These are phyloP conservation scores for Penicillium sp. DNA, from an alignment of 2,329 filamentous ascomycete species.

Conservation along the genomic window DNA sequence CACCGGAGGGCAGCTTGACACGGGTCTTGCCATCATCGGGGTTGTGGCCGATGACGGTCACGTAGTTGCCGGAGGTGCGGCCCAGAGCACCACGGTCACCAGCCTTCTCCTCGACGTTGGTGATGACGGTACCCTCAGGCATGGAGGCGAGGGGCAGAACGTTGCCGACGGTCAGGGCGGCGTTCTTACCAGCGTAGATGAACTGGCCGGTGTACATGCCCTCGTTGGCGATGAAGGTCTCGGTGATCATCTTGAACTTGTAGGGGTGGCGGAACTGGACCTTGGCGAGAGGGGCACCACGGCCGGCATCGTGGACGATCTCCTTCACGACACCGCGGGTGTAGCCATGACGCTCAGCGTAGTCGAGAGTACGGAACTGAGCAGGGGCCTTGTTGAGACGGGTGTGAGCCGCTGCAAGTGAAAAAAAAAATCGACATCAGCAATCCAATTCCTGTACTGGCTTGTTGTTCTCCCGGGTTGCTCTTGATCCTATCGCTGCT, in stretches of 20 bases:
- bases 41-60: constrained; percentile 97
- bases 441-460: constrained; percentile 22
- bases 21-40: constrained; percentile 99
- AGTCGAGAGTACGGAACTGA: constrained; percentile 97
- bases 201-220: constrained; percentile 99
- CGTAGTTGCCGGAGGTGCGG: constrained; percentile 98
- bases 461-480: constrained; percentile 6
- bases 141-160: constrained; percentile 89
- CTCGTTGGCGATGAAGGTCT: constrained; percentile 99
- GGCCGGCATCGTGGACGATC: constrained; percentile 98
- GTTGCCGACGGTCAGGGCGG: constrained; percentile 94
- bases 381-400: constrained; percentile 92
- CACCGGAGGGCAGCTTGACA: constrained; percentile 97
- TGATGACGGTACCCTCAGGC: constrained; percentile 98
- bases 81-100: constrained; percentile 95
- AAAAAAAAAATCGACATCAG: constrained; percentile 34
- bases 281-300: constrained; percentile 95
- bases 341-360: constrained; percentile 95
- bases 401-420: constrained; percentile 67
- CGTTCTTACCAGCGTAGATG: constrained; percentile 99
- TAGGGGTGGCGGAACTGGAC: constrained; percentile 98
- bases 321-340: constrained; percentile 96
- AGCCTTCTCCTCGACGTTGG: constrained; percentile 98
- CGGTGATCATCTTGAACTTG: constrained; percentile 93
- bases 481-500: constrained; percentile 16